Evolutionary conservation across 192 early-diverging fungal species (phyloP), one percentile per base, ranked within the genome.

Genomic region (Coemansia sp.): DNA sequence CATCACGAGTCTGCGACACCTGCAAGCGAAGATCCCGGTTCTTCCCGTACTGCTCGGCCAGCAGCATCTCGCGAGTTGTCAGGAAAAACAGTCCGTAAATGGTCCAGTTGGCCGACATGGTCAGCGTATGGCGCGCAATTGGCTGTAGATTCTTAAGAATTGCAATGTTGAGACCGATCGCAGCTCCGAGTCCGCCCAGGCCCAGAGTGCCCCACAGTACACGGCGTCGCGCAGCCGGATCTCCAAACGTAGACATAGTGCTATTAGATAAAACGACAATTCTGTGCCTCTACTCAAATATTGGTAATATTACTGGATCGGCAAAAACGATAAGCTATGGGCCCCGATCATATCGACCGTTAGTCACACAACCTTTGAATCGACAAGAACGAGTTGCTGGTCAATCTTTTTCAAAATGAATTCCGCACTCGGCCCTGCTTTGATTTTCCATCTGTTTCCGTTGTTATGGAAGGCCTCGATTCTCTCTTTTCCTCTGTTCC

Each of bases 1-100:
- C 71, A 12, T 85, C 83, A 47, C 82, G 70, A 0, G 88, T 87
- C 57, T 85, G 81, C 19, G 85, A 87, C 21, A 80, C 72, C n/a
- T 78, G 85, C 12, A 87, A 65, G 28, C 85, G 78, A 44, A 73
- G 81, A 2, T 72, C 60, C 12, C 78, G 68, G 57, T 84, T 85
- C 51, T 85, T 82, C 23, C 49, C 61, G 21, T 71, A 64, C 38
- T 88, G 87, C 52, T 86, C 86, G 11, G 68, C 58, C n/a, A 90
- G 75, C 15, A 87, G 82, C 3, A 84, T 62, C 55, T 90, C 87
- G 12, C 88, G 82, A 21, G 83, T 76, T 22, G 81, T 62, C 10
- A 81, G 31, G 23, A 81, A 81, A 42, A 74, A 54, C 9, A 71
- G 12, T 1, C 78, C 69, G 48, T 60, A 70, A 21, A 75, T 31